Percentiles rank a stretch among this genome's conserved stretches.
Evolutionary conservation across 106 monocot species (phyloP).

Genomic region (Amphibolis antarctica): DNA sequence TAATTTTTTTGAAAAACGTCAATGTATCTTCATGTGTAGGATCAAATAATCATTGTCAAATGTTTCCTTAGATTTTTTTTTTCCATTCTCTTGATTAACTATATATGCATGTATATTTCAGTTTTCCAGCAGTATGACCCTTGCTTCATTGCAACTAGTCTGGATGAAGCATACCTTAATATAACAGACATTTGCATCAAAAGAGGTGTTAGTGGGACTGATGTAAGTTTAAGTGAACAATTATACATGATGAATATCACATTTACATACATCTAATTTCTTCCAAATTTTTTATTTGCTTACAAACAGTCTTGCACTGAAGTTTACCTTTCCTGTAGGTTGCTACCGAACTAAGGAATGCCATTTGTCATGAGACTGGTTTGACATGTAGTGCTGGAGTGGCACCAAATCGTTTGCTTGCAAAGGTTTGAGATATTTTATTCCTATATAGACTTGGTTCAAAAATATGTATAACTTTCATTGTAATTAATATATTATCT

Average conservation of each 20-base stretch:
- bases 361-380: slow-evolving; percentile 83
- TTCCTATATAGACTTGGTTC: not conserved
- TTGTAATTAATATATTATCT: no score
- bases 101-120: slow-evolving; percentile 40
- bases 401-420: slow-evolving; percentile 90
- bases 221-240: slow-evolving; percentile 41
- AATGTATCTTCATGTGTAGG: no score
- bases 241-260: not conserved
- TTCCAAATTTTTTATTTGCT: not conserved
- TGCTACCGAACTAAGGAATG: slow-evolving; percentile 58
- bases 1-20: no score
- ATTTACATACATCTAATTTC: not conserved
- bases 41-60: no score
- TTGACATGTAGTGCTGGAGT: slow-evolving; percentile 94
- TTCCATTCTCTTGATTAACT: slow-evolving; percentile 4
- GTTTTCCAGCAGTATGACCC: slow-evolving; percentile 71
- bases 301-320: not conserved
- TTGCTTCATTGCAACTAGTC: slow-evolving; percentile 67
- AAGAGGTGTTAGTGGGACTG: slow-evolving; percentile 41
- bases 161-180: slow-evolving; percentile 95
- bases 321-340: slow-evolving; percentile 24
- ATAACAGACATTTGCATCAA: slow-evolving; percentile 60
- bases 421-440: slow-evolving; percentile 42
- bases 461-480: not conserved
- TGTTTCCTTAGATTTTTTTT: no score